These are phyloP conservation scores for Veloboletus limbatus DNA, from an alignment of 1,284 basidiomycete genomes.

Conservation along the genomic window DNA sequence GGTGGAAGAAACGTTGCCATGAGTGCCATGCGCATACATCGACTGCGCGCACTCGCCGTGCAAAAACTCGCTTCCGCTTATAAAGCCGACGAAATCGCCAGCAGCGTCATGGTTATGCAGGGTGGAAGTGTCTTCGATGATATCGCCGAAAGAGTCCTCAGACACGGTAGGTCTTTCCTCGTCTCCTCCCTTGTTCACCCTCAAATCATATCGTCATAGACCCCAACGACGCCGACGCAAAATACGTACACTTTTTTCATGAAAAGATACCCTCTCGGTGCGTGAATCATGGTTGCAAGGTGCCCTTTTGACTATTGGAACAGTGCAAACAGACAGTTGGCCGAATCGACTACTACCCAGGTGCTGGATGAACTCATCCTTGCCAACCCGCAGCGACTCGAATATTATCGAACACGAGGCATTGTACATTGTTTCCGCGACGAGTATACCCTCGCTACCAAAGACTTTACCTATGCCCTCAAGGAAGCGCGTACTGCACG, in stretches of 20 bases:
- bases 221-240: constrained; percentile 71
- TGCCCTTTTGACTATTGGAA: constrained; percentile 19
- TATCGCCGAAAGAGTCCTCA: constrained; percentile 76
- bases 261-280: constrained; percentile 87
- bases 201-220: constrained; percentile 40
- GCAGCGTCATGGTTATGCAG: constrained; percentile 88
- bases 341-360: constrained; percentile 72
- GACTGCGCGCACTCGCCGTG: constrained; percentile 71
- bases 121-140: constrained; percentile 85
- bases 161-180: constrained; percentile 46
- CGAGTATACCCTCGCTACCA: constrained; percentile 66
- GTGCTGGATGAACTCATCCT: constrained; percentile 74
- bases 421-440: constrained; percentile 84
- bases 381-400: constrained; percentile 65
- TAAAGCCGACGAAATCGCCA: constrained; percentile 79
- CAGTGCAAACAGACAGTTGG: constrained; percentile 58
- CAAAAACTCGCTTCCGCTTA: constrained; percentile 81
- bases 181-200: neutral
- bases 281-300: constrained; percentile 22
- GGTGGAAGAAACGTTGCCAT: constrained; percentile 72
- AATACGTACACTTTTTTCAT: constrained; percentile 86
- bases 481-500: constrained; percentile 69
- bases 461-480: constrained; percentile 75
- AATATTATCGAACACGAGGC: constrained; percentile 78
- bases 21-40: constrained; percentile 76